A percentile compares a stretch with the other conserved stretches of the same genome.
Conservation (phyloP, 2,329 filamentous ascomycete genomes). For the Knoxdaviesia proteae region DNA sequence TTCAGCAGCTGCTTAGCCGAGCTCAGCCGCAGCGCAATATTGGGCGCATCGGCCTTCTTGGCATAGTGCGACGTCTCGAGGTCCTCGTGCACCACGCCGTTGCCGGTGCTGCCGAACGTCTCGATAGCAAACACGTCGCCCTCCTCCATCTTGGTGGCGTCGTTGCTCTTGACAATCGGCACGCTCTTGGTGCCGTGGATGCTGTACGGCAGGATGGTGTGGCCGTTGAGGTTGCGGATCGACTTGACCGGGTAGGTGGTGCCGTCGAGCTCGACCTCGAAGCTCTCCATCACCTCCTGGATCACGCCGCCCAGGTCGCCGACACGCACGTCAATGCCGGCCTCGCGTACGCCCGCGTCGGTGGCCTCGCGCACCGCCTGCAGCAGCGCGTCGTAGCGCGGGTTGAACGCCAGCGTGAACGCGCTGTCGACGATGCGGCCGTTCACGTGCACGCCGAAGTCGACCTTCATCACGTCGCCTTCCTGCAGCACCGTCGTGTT, state of each 20-base stretch:
- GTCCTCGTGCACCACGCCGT: slow-evolving; percentile 55
- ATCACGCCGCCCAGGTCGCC: slow-evolving; percentile 50
- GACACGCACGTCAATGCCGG: slow-evolving; percentile 61
- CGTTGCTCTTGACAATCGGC: slow-evolving; percentile 55
- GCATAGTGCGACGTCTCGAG: slow-evolving; percentile 72
- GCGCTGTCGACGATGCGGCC: slow-evolving; percentile 65
- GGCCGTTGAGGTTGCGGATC: slow-evolving; percentile 53
- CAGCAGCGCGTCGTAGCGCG: slow-evolving; percentile 53
- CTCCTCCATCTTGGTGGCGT: slow-evolving; percentile 72
- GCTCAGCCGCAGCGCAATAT: slow-evolving; percentile 34
- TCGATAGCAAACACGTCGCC: slow-evolving; percentile 68
- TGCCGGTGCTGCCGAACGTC: slow-evolving; percentile 64
- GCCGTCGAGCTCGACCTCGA: slow-evolving; percentile 51
- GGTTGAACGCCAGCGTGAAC: slow-evolving; percentile 60
- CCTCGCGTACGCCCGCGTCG: slow-evolving; percentile 66
- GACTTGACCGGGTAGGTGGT: slow-evolving; percentile 47
- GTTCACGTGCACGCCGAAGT: slow-evolving; percentile 65
- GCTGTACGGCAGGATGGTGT: slow-evolving; percentile 55
- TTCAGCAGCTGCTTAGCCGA: slow-evolving; percentile 63
- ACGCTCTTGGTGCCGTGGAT: slow-evolving; percentile 68
- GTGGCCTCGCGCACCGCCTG: slow-evolving; percentile 55
- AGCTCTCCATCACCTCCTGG: slow-evolving; percentile 60
- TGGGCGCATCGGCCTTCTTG: slow-evolving; percentile 43
- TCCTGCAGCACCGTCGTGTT: slow-evolving; percentile 55
- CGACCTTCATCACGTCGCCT: slow-evolving; percentile 64